These are phyloP conservation scores for Fraxinus nigra DNA, from an alignment of 305 asterid species.

Conservation along the genomic window DNA sequence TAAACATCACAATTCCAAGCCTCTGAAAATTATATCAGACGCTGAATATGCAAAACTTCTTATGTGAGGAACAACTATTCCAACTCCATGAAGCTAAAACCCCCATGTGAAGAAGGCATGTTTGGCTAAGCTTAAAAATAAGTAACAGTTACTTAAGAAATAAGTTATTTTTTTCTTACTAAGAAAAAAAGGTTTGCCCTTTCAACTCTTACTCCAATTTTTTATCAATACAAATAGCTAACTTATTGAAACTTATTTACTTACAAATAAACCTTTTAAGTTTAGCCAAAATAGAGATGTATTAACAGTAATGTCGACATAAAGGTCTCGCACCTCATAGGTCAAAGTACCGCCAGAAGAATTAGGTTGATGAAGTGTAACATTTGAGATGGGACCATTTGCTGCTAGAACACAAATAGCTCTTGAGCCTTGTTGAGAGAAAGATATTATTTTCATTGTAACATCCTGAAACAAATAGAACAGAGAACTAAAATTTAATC, in stretches of 20 bases:
- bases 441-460: conserved; percentile 78
- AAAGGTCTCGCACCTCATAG: conserved; percentile 57
- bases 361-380: conserved; percentile 79
- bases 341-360: conserved; percentile 96
- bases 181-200: not conserved
- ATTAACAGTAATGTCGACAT: not conserved
- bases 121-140: not conserved
- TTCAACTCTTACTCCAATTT: not conserved
- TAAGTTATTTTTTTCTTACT: not conserved
- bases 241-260: not conserved
- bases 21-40: not conserved
- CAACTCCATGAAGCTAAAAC: not conserved
- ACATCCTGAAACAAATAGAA: conserved; percentile 57
- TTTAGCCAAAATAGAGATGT: not conserved
- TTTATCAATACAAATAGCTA: no score
- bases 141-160: not conserved
- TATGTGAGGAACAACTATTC: not conserved
- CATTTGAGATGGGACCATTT: conserved; percentile 81
- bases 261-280: not conserved
- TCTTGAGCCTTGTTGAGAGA: conserved; percentile 85
- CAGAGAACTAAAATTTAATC: conserved; percentile 1
- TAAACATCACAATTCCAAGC: conserved; percentile 2
- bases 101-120: not conserved
- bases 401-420: conserved; percentile 96
- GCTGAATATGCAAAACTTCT: not conserved